Conservation (phyloP, 306 rosid genomes). For the Rosa chinensis region DNA sequence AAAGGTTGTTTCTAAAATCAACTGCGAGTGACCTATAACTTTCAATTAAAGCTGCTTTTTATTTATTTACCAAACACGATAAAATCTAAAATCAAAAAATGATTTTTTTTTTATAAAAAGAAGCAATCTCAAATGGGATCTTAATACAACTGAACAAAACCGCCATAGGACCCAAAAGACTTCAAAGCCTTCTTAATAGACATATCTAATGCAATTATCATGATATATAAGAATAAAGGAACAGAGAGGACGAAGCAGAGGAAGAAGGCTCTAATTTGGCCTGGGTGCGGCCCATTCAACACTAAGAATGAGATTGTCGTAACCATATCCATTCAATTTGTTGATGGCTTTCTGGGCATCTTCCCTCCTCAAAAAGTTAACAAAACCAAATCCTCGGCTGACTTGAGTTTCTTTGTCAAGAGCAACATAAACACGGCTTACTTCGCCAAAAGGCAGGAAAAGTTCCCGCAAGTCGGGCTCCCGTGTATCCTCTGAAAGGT, state of each 20-base stretch:
- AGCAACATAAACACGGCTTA: constrained; percentile 86
- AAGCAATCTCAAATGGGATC: no score
- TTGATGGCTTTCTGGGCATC: constrained; percentile 86
- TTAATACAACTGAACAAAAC: no score
- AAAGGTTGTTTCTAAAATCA: no score
- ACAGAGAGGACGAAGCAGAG: neutral
- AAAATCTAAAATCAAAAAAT: no score
- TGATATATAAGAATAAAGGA: neutral
- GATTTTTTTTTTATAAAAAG: no score
- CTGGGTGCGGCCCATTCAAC: constrained; percentile 69
- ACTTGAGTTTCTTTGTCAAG: constrained; percentile 76
- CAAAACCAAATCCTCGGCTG: constrained; percentile 96
- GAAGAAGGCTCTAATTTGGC: constrained; percentile 33
- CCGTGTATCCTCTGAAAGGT: constrained; percentile 88
- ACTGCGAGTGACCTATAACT: no score
- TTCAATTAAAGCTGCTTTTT: no score
- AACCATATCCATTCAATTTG: constrained; percentile 93
- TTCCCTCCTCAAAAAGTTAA: constrained; percentile 81
- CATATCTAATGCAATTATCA: no score
- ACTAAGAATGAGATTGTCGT: constrained; percentile 69
- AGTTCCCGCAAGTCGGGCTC: constrained; percentile 88
- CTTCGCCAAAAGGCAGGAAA: constrained; percentile 82
- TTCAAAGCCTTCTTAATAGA: no score
- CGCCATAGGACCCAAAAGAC: no score
- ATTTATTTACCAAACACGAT: no score